Base-by-base conservation (phyloP, 768 basidiomycete genomes). In the Hemileccinum rubropunctum region DNA sequence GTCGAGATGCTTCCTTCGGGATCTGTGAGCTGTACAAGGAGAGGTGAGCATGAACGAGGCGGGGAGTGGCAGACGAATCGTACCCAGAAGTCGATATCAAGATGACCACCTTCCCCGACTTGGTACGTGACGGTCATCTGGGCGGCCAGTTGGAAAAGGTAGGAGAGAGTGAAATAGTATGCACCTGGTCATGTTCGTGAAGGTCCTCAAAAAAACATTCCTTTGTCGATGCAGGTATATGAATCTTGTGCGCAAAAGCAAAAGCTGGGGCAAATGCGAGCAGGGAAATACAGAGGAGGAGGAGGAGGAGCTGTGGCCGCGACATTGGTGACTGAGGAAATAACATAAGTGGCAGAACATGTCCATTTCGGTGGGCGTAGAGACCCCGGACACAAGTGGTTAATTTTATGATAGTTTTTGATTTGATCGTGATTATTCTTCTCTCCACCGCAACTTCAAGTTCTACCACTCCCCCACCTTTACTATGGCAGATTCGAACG, bases 101-200 rank as follows among this genome's bases (percentile, higher is more conserved):
- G 71, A 65, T 98, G 91, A 1, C 97, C 95, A 21, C 97, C 97
- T 38, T 91, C 93, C 45, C 92, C 95, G 7, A 98, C 97, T 78
- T 99, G 97, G 67, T 98, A 99, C 34, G 95, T 97, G 43, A 99
- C 90, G 21, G 95, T 95, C 97, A 99, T 98, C 95, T 98, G 61
- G 30, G 12, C 28, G 17, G 30, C 28, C 42, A 15, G 21, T 52
- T 17, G 39, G 34, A 37, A 41, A 41, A 23, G 8, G 51, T 11
- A 37, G 12, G n/a, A n/a, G 1, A 42, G 10, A 10, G 32, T n/a
- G 35, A 21, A 10, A 27, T 18, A 2, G 15, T 30, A 57, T 60
- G 49, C 54, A 88, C 91, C 78, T 94, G 90, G 83, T 95, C 93
- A 66, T 92, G 83, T 55, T 81, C 74, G 61, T 94, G 91, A 11